These are phyloP conservation scores for Tripterygium wilfordii DNA, from an alignment of 177 flowering plant genomes.

Conservation along the genomic window DNA sequence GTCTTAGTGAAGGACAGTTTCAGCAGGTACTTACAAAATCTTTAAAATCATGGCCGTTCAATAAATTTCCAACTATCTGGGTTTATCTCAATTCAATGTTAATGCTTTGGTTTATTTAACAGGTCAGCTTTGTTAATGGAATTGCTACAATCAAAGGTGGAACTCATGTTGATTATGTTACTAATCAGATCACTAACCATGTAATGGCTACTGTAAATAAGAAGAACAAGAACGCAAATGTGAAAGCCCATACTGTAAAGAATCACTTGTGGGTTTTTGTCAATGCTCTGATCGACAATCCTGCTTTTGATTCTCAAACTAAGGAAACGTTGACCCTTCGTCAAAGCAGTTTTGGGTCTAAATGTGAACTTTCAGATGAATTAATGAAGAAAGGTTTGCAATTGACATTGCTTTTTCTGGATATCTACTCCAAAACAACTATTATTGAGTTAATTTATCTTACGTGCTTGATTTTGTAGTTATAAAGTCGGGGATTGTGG, in stretches of 20 bases:
- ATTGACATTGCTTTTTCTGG: too few species aligned
- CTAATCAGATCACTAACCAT: constrained; percentile 70
- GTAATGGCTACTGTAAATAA: constrained; percentile 60
- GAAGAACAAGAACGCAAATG: constrained; percentile 75
- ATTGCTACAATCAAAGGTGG: constrained; percentile 98
- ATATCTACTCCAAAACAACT: too few species aligned
- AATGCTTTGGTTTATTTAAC: too few species aligned
- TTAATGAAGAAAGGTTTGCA: constrained; percentile 81
- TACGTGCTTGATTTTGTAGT: too few species aligned
- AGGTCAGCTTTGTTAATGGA: constrained; percentile 97
- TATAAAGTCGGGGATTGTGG: constrained; percentile 72
- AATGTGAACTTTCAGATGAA: constrained; percentile 67
- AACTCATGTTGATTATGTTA: constrained; percentile 85
- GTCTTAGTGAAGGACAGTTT: constrained; percentile 86
- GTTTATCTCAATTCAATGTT: too few species aligned
- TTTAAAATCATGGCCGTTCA: too few species aligned
- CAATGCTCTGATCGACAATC: constrained; percentile 92
- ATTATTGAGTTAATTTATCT: too few species aligned
- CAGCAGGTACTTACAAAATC: constrained; percentile 59
- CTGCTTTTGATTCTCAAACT: constrained; percentile 99
- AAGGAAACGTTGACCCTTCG: constrained; percentile 93
- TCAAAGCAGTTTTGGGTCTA: constrained; percentile 80
- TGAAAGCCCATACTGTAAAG: constrained; percentile 81
- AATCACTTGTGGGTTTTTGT: constrained; percentile 94
- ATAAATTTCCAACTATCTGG: too few species aligned